Evolutionary conservation across 352 stramenopile species (phyloP), one percentile per base, ranked within the genome.

Genomic region (Phytophthora boehmeriae): DNA sequence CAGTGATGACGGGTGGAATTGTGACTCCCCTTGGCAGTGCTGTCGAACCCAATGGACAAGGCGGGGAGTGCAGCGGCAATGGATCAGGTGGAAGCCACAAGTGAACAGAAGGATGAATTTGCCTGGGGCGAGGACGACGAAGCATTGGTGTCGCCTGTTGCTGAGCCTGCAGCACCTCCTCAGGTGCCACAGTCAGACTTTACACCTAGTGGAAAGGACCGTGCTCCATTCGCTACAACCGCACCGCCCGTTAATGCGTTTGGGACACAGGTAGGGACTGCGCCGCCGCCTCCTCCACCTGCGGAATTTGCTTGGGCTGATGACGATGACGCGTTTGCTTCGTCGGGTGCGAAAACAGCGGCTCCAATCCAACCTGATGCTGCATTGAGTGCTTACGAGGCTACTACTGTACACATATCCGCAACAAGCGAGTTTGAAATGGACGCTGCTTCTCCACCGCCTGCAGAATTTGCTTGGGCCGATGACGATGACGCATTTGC

Each of bases 1-100:
- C 35, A 85, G 68, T 54, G 80, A 90, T 44, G 85, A 94, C 34
- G 83, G 76, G 2, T 94, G 85, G 85, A 73, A 83, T 5, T 80
- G 75, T 27, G 83, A 91, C 59, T 94, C 83, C 36, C 85, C 78
- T 5, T 88, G 19, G 71, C 74, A 3, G 83, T 93, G 58, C 66
- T 93, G 13, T 88, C 77, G 11, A 72, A 74, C 13, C 59, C 75
- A 35, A 56, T 41, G 58, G 60, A 76, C 8, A 66, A 78, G 32
- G 32, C 53, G 10, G 63, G 63, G 17, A 41, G 38, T 35, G 34
- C 42, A 2, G 43, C 46, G 1, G 5, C 45, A 30, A 30, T 30
- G 35, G 41, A 55, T 27, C 60, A 49, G 22, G 19, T 39, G 17
- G 49, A 32, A 45, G 54, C 43, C 2, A 44, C n/a, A 17, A 19